Conservation (phyloP, 2,329 filamentous ascomycete species). For the Lomentospora prolificans region DNA sequence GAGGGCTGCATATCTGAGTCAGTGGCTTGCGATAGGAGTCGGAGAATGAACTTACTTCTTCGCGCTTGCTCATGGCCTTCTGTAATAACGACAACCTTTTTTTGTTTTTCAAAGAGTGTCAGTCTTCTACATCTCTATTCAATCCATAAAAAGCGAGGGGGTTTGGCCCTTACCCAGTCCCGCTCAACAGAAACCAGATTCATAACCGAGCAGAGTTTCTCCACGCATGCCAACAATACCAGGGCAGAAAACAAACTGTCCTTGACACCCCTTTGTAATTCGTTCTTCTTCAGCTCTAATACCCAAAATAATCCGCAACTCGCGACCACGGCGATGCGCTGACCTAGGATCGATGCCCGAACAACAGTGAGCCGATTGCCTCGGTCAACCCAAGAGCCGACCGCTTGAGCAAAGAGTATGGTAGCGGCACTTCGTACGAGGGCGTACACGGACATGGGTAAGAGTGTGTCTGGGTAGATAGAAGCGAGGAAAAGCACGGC, state of each 20-base stretch:
- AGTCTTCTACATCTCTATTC: not conserved
- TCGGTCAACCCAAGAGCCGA: constrained; percentile 51
- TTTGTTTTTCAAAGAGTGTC: not conserved
- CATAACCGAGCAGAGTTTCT: constrained; percentile 55
- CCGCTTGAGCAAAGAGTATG: constrained; percentile 44
- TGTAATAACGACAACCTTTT: constrained; percentile 30
- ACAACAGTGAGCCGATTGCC: constrained; percentile 40
- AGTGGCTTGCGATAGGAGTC: not conserved
- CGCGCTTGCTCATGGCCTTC: constrained; percentile 6
- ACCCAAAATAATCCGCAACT: constrained; percentile 37
- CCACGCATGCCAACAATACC: constrained; percentile 51
- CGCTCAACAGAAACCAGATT: constrained; percentile 61
- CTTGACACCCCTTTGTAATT: constrained; percentile 8
- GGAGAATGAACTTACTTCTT: not conserved
- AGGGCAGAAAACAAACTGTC: constrained; percentile 23
- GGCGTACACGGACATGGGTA: constrained; percentile 61
- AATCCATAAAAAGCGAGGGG: not conserved
- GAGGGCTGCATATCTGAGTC: constrained; percentile 22
- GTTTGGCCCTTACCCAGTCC: constrained; percentile 46
- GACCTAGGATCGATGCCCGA: constrained; percentile 35
- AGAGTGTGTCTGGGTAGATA: constrained; percentile 47
- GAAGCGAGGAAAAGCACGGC: constrained; percentile 48
- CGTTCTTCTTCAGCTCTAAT: constrained; percentile 16
- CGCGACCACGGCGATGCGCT: constrained; percentile 33
- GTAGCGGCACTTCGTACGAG: constrained; percentile 48